phyloP scores from a whole-genome alignment of 2,329 filamentous ascomycete species.

The Claviceps pusilla region DNA sequence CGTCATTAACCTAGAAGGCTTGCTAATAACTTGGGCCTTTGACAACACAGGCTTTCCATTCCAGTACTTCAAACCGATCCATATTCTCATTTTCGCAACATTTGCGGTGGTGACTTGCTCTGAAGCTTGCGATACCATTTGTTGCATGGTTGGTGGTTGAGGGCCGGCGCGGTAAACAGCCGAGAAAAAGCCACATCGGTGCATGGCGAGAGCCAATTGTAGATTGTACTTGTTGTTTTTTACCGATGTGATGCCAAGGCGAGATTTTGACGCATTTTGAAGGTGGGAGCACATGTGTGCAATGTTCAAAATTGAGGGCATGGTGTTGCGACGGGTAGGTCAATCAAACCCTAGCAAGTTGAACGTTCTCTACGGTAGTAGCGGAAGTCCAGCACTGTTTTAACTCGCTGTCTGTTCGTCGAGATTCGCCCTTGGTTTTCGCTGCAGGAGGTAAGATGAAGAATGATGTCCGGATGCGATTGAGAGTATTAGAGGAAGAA shows the following conservation, averaged over 20 bases:
- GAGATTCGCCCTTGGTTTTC: no score
- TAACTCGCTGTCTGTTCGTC: no score
- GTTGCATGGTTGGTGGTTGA: constrained; percentile 32
- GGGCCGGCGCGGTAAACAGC: constrained; percentile 59
- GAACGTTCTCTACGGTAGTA: no score
- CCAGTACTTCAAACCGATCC: constrained; percentile 85
- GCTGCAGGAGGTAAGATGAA: no score
- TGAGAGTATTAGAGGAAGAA: no score
- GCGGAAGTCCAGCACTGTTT: no score
- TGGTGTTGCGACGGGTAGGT: constrained; percentile 6
- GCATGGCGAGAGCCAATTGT: constrained; percentile 57
- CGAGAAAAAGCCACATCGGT: constrained; percentile 69
- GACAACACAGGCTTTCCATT: constrained; percentile 65
- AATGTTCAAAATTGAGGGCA: constrained; percentile 49
- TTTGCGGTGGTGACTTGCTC: constrained; percentile 53
- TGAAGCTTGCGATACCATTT: constrained; percentile 30
- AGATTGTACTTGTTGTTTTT: constrained; percentile 71
- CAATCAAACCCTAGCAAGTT: no score
- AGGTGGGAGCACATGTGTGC: constrained; percentile 77
- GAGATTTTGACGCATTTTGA: constrained; percentile 75
- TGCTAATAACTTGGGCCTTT: constrained; percentile 52
- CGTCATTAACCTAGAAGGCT: constrained; percentile 58
- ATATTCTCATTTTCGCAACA: constrained; percentile 59
- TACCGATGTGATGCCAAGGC: constrained; percentile 70
- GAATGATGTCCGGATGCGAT: no score